Evolutionary conservation across 768 basidiomycete species (phyloP), one percentile per base, ranked within the genome.

Genomic region (Sarcodon aspratus): DNA sequence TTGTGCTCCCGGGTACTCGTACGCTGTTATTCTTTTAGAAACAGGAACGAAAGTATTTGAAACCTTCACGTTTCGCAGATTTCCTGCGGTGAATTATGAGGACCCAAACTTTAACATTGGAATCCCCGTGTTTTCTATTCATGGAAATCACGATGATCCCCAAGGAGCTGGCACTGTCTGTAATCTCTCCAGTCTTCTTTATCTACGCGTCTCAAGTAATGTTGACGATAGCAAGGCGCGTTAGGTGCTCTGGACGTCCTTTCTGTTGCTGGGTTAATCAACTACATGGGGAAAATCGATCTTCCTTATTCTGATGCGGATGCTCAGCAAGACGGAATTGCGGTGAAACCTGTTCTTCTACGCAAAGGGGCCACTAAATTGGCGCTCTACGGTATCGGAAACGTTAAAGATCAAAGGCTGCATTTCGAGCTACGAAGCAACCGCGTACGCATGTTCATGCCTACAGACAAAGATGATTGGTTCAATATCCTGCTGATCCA

Each of bases 91-190:
- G 54, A 98, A 99, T 63, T 97, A 97, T 59, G 93, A 99, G 64
- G 95, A 99, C 57, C 80, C 85, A 1, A 98, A 99, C 62, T 72
- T 97, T 49, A 99, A 99, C 61, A 75, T 99, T 46, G 80, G 79
- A 3, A 90, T 96, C n/a, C 96, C 96, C 3, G 87, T 98, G 31
- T 99, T 99, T 66, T 97, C 95, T 0, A 98, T 99, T 46, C 96
- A 99, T 59, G 96, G 96, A 38, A 99, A 99, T 60, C 96, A 99
- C 64, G 96, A 99, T 59, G 96, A 99, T 58, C 96, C 96, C 33
- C 96, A 98, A 67, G 96, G 96, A 15, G 84, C 92, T 17, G 93
- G 94, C 3, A 74, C 86, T 8, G 93, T 92, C 57, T 52, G 88
- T 67, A 9, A 9, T 46, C 18, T 10, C 45, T 17, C 15, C 12